phyloP scores from a whole-genome alignment of 768 basidiomycete genomes.

The Mycena floridula region DNA sequence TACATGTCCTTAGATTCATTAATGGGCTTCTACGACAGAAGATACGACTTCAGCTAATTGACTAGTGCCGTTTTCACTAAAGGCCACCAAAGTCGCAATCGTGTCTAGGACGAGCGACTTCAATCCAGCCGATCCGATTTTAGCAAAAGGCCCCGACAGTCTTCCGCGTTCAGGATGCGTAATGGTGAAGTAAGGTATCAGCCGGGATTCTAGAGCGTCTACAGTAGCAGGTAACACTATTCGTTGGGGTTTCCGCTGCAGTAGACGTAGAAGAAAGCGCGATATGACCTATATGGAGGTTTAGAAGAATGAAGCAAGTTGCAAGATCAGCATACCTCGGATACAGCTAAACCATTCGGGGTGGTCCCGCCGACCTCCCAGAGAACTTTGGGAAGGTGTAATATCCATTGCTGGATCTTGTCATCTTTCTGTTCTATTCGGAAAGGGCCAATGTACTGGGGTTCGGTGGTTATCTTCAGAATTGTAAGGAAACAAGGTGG shows the following conservation, averaged over 20 bases:
- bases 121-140: conserved; percentile 26
- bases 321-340: conserved; percentile 44
- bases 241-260: conserved; percentile 49
- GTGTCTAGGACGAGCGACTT: background rate
- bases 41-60: too few relatives aligned
- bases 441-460: conserved; percentile 46
- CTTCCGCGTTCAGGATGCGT: conserved; percentile 69
- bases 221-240: conserved; percentile 26
- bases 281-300: conserved; percentile 40
- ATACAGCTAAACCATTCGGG: conserved; percentile 43
- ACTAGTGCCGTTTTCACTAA: too few relatives aligned
- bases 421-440: conserved; percentile 20
- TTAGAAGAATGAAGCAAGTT: conserved; percentile 5
- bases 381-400: conserved; percentile 69
- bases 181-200: conserved; percentile 78
- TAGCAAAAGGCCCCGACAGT: conserved; percentile 71
- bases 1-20: too few relatives aligned
- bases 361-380: conserved; percentile 91
- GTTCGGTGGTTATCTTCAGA: conserved; percentile 53
- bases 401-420: conserved; percentile 48
- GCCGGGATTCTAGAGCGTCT: conserved; percentile 44
- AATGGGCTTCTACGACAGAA: too few relatives aligned
- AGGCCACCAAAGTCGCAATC: too few relatives aligned
- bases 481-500: background rate
- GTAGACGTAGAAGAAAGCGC: conserved; percentile 53